These are phyloP conservation scores for Penstemon barbatus DNA, from an alignment of 257 asterid genomes.

Conservation along the genomic window DNA sequence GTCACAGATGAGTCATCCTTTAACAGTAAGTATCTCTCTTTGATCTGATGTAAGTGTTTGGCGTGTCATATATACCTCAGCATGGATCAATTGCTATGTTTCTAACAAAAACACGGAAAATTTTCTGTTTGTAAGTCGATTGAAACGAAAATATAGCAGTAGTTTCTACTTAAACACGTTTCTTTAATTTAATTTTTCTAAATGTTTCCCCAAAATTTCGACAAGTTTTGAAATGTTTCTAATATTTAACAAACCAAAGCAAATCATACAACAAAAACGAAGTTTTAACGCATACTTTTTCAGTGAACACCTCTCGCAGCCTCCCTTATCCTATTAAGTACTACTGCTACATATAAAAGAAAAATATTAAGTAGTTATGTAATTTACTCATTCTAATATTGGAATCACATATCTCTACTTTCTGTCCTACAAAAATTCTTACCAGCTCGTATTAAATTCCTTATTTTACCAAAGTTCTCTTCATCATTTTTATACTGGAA, in stretches of 20 bases:
- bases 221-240: no score
- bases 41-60: not conserved
- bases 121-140: no score
- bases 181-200: no score
- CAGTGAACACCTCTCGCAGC: constrained; percentile 4
- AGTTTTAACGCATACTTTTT: no score
- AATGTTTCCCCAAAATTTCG: no score
- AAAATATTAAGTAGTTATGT: not conserved
- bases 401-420: constrained; percentile 8
- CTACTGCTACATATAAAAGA: not conserved
- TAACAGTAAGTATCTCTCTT: constrained; percentile 45
- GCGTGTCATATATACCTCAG: not conserved
- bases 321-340: constrained; percentile 8
- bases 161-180: no score
- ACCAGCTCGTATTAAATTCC: not conserved
- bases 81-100: no score
- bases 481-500: not conserved
- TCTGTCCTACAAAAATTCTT: not conserved
- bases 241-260: no score
- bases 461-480: not conserved
- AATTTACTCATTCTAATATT: not conserved
- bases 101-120: no score
- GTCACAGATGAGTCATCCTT: constrained; percentile 66
- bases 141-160: no score
- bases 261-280: no score